A percentile compares a stretch with the other conserved stretches of the same genome.
Conservation (phyloP, 1,284 basidiomycete species). For the Sanguinoderma infundibulare region DNA sequence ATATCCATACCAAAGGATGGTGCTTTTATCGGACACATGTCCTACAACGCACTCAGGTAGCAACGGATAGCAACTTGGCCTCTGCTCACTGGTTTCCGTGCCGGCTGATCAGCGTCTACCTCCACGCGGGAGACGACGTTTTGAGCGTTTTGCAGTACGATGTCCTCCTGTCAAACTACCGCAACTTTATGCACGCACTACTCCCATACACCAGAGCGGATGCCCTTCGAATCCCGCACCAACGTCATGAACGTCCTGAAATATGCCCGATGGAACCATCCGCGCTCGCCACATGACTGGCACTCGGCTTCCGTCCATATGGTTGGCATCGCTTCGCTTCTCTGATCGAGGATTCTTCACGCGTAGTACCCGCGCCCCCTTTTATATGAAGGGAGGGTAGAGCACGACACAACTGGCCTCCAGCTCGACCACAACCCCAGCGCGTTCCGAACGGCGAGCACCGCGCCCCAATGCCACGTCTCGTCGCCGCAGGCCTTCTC, state of each 20-base stretch:
- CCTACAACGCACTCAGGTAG: too few relatives aligned
- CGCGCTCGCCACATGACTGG: not conserved
- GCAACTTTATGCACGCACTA: not conserved
- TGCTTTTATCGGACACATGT: too few relatives aligned
- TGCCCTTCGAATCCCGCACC: not conserved
- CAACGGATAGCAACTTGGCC: too few relatives aligned
- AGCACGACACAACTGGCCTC: not conserved
- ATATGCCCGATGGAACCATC: not conserved
- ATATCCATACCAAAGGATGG: too few relatives aligned
- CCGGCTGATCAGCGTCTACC: too few relatives aligned
- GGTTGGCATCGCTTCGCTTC: not conserved
- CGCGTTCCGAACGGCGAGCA: too few relatives aligned
- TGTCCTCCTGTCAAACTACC: not conserved
- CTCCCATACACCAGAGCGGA: not conserved
- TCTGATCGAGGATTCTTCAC: not conserved
- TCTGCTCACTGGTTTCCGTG: too few relatives aligned
- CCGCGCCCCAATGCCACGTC: conserved; percentile 1
- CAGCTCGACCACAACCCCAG: not conserved
- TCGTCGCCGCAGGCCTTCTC: conserved; percentile 2
- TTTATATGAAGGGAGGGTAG: not conserved
- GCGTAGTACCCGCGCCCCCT: not conserved
- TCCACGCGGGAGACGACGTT: too few relatives aligned
- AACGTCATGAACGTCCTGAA: not conserved
- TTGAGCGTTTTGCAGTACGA: too few relatives aligned
- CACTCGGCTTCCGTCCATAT: not conserved